phyloP scores from a whole-genome alignment of 2,329 filamentous ascomycete species.

The Aureobasidium sp. region DNA sequence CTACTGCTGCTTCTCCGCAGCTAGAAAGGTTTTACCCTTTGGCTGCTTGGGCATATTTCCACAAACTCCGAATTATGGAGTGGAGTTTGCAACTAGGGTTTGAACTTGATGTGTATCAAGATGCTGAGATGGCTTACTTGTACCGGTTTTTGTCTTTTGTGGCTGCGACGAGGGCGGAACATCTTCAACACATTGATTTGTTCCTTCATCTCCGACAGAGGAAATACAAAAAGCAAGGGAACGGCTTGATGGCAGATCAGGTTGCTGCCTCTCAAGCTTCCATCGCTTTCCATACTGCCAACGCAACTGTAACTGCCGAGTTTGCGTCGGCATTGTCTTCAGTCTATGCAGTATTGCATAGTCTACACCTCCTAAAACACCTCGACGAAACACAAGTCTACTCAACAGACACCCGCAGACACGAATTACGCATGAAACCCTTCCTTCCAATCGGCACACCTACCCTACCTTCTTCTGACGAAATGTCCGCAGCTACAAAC shows the following conservation, averaged over 20 bases:
- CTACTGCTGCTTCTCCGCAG: neutral
- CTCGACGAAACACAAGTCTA: slow-evolving; percentile 53
- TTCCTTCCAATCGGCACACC: slow-evolving; percentile 65
- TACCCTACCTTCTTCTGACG: slow-evolving; percentile 56
- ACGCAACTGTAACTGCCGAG: slow-evolving; percentile 16
- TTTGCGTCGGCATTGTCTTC: neutral
- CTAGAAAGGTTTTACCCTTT: slow-evolving; percentile 53
- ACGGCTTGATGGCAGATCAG: slow-evolving; percentile 23
- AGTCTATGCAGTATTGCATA: slow-evolving; percentile 58
- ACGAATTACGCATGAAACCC: slow-evolving; percentile 81
- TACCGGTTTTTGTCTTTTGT: slow-evolving; percentile 44
- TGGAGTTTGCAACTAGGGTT: slow-evolving; percentile 87
- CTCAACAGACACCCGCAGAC: slow-evolving; percentile 59
- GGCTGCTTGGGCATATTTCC: slow-evolving; percentile 81
- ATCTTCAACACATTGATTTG: slow-evolving; percentile 61
- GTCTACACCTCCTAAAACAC: slow-evolving; percentile 40
- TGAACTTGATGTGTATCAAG: slow-evolving; percentile 82
- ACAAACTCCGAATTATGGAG: slow-evolving; percentile 84
- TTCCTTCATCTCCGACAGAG: slow-evolving; percentile 44
- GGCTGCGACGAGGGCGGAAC: slow-evolving; percentile 16
- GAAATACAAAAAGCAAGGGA: slow-evolving; percentile 23
- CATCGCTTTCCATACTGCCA: slow-evolving; percentile 25
- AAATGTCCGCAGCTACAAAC: slow-evolving; percentile 41
- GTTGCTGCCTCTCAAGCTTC: slow-evolving; percentile 18
- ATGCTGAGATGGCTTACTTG: slow-evolving; percentile 78